A percentile compares a stretch with the other conserved stretches of the same genome.
Conservation (phyloP, 2,329 filamentous ascomycete species). For the Berkeleyomyces rouxiae region DNA sequence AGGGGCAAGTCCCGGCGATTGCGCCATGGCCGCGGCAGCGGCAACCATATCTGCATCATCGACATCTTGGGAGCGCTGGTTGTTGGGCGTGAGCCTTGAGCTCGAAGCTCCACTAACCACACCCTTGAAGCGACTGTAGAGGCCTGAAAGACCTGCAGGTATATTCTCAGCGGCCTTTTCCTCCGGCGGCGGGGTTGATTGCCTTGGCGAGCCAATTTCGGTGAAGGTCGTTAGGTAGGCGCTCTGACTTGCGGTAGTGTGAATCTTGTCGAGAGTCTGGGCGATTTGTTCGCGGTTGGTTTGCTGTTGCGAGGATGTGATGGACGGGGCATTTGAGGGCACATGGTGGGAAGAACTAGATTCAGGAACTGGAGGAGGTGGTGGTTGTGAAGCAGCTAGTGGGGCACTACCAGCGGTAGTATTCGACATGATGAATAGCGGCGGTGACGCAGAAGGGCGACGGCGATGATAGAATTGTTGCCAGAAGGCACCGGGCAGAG, state of each 20-base stretch:
- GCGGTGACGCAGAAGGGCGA: not conserved
- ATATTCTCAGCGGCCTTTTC: slow-evolving; percentile 58
- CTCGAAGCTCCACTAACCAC: slow-evolving; percentile 48
- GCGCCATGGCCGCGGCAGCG: slow-evolving; percentile 20
- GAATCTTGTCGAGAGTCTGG: slow-evolving; percentile 70
- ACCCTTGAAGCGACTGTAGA: slow-evolving; percentile 73
- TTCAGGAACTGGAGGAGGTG: slow-evolving; percentile 15
- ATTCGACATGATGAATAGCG: not conserved
- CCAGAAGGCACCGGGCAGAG: not conserved
- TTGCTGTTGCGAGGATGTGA: slow-evolving; percentile 21
- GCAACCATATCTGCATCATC: slow-evolving; percentile 26
- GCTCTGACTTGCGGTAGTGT: slow-evolving; percentile 72
- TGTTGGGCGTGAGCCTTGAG: slow-evolving; percentile 5
- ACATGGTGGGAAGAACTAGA: slow-evolving; percentile 21
- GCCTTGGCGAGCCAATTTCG: slow-evolving; percentile 64
- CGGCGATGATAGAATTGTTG: not conserved
- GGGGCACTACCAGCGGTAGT: not conserved
- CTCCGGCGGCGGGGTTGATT: slow-evolving; percentile 43
- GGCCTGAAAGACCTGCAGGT: slow-evolving; percentile 71
- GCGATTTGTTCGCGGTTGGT: slow-evolving; percentile 57
- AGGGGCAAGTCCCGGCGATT: slow-evolving; percentile 13
- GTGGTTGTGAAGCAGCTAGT: not conserved
- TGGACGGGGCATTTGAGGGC: slow-evolving; percentile 29
- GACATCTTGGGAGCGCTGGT: slow-evolving; percentile 22
- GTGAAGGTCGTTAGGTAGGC: slow-evolving; percentile 83